These are phyloP conservation scores for Acmispon strigosus DNA, from an alignment of 306 rosid genomes.

Conservation along the genomic window DNA sequence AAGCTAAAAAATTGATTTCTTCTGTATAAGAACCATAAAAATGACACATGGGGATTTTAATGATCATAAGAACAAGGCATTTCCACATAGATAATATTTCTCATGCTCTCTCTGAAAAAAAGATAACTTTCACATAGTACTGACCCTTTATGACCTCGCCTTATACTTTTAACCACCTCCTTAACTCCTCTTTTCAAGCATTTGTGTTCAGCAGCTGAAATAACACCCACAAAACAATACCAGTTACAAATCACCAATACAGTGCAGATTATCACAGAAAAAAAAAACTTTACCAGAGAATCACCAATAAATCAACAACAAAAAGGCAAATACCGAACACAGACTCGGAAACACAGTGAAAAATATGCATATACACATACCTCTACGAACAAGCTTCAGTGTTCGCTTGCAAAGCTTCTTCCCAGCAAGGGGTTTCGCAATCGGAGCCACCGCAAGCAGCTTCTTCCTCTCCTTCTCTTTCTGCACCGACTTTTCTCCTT, in stretches of 20 bases:
- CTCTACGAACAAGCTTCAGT: conserved; percentile 84
- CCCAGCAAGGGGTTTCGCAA: conserved; percentile 93
- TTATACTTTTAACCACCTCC: conserved; percentile 87
- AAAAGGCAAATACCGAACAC: not conserved
- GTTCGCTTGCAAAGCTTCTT: conserved; percentile 87
- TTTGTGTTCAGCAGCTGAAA: conserved; percentile 75
- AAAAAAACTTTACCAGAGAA: too few species aligned
- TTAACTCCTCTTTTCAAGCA: conserved; percentile 96
- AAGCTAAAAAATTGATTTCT: not conserved
- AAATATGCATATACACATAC: conserved; percentile 17
- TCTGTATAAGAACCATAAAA: not conserved
- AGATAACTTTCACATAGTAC: not conserved
- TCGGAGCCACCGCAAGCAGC: conserved; percentile 62
- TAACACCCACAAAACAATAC: not conserved
- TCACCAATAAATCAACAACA: not conserved
- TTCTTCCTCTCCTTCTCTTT: conserved; percentile 85
- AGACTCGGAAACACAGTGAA: not conserved
- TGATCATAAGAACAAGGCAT: not conserved
- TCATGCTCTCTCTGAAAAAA: not conserved
- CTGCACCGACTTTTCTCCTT: conserved; percentile 55
- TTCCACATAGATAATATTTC: not conserved
- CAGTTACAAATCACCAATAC: not conserved
- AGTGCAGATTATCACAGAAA: too few species aligned
- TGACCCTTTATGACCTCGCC: conserved; percentile 90
- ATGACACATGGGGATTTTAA: not conserved